Evolutionary conservation across 1,284 basidiomycete genomes (phyloP), one percentile per base, ranked within the genome.

Genomic region (Ceratobasidium sp.): DNA sequence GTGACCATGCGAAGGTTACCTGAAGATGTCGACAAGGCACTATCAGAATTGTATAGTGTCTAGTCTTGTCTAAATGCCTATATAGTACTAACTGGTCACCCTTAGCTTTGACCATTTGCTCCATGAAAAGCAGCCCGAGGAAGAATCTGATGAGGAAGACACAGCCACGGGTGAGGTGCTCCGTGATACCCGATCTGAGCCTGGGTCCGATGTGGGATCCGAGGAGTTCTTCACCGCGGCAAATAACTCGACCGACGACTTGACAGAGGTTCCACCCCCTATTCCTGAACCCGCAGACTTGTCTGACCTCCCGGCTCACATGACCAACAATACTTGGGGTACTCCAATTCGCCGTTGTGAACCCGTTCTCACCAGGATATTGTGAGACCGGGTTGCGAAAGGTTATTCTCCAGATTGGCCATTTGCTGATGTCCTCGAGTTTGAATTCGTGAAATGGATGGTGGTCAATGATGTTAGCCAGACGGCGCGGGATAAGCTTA

Each of bases 401-500:
- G 63, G 63, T 12, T 13, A 44, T 1, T 40, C 63, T 1, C 63
- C 63, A 1, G 63, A 40, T 20, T 66, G 63, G 63, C 70, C 70
- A 7, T 72, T 72, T 61, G 60, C 55, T 9, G 71, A 73, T 49
- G 23, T 10, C 12, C 28, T 51, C 28, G 71, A 73, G 58, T 73
- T 73, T 20, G 49, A 60, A 56, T 64, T 73, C 23, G 71, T 51
- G 18, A 61, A 60, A 49, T 73, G 71, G 71, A 46, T 73, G 56
- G 46, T 46, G 18, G 56, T 39, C 3, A 26, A 56, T 46, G 63
- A 63, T 20, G 51, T 77, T 20, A 49, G 42, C 10, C 64, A 67
- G n/a, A 49, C 42, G 2, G 64, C 64, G 26, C 64, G 64, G 63
- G 63, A 66, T 23, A 66, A 66, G 15, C 63, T 66, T 3, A 66